These are phyloP conservation scores for Thalassiosira delicatula DNA, from an alignment of 352 stramenopile species.

Conservation along the genomic window DNA sequence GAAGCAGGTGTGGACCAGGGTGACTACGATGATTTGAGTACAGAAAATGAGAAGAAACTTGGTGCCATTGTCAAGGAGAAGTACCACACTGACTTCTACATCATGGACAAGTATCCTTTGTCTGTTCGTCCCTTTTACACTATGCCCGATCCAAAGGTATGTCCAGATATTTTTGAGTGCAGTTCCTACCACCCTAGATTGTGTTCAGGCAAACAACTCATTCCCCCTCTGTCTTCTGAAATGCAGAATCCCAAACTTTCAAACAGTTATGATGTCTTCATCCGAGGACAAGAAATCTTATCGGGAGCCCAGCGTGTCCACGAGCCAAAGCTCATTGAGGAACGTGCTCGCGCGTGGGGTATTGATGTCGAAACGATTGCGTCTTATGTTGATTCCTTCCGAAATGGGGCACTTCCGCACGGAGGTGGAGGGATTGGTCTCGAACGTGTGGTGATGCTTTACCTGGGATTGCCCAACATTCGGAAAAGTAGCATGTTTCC, in stretches of 20 bases:
- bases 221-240: slow-evolving; percentile 9
- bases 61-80: slow-evolving; percentile 92
- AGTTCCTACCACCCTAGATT: too few species aligned
- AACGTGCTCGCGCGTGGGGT: slow-evolving; percentile 85
- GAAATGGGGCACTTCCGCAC: slow-evolving; percentile 97
- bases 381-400: slow-evolving; percentile 98
- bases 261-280: slow-evolving; percentile 99
- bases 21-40: slow-evolving; percentile 89
- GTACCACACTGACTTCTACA: slow-evolving; percentile 99
- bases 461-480: slow-evolving; percentile 98
- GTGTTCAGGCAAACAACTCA: not conserved
- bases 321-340: slow-evolving; percentile 92
- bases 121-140: slow-evolving; percentile 99
- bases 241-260: slow-evolving; percentile 87
- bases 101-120: slow-evolving; percentile 99
- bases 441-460: slow-evolving; percentile 99
- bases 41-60: slow-evolving; percentile 97
- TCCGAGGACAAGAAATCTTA: slow-evolving; percentile 99
- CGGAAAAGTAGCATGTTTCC: slow-evolving; percentile 98
- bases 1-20: slow-evolving; percentile 79
- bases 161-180: slow-evolving; percentile 13
- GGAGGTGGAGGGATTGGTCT: slow-evolving; percentile 97
- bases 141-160: slow-evolving; percentile 95
- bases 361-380: slow-evolving; percentile 89
- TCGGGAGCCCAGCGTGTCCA: slow-evolving; percentile 98